Conservation (phyloP, 2,329 filamentous ascomycete species). For the Arthrobotrys sinensis region DNA sequence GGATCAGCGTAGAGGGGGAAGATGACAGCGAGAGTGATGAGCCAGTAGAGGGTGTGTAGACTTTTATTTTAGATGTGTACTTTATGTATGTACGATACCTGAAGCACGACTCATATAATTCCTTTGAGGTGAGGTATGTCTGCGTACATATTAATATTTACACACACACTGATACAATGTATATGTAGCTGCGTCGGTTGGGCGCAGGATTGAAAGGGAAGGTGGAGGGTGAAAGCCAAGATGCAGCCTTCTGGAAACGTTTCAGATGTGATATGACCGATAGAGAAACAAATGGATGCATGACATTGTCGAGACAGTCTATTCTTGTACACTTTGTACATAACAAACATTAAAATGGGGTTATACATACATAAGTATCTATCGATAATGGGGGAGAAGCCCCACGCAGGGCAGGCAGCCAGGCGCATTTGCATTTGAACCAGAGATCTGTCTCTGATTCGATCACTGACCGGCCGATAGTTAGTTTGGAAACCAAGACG, state of each 20-base stretch:
- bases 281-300: constrained; percentile 24
- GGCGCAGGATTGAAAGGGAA: constrained; percentile 20
- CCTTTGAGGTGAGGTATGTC: too few species aligned
- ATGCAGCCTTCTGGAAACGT: constrained; percentile 50
- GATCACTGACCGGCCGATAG: too few species aligned
- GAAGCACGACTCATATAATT: background rate
- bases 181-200: too few species aligned
- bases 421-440: background rate
- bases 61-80: background rate
- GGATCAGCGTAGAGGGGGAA: constrained; percentile 80
- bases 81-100: background rate
- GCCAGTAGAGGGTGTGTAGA: constrained; percentile 52
- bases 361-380: background rate
- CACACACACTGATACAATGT: too few species aligned
- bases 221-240: constrained; percentile 45
- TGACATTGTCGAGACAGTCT: constrained; percentile 13
- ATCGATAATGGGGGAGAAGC: constrained; percentile 1
- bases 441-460: too few species aligned
- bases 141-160: too few species aligned
- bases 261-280: constrained; percentile 45
- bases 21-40: constrained; percentile 71
- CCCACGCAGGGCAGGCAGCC: constrained; percentile 9
- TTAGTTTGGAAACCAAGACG: background rate
- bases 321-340: constrained; percentile 5
- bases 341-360: background rate